Conservation (phyloP, 1,139 yeast genomes). For the Geotrichum carabidarum region DNA sequence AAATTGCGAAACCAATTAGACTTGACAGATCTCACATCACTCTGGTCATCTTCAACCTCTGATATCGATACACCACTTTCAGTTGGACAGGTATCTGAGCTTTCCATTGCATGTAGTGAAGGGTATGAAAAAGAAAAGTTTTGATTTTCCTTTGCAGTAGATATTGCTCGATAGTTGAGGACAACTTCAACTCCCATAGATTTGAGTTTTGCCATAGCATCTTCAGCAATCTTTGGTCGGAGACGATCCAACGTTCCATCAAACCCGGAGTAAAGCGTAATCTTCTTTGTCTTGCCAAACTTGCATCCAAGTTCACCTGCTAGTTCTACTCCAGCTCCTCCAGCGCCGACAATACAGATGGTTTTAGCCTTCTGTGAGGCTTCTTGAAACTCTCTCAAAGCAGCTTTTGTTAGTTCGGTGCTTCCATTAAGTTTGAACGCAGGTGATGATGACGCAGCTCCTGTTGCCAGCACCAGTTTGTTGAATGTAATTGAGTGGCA, state of each 20-base stretch:
- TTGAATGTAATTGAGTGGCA: conserved; percentile 9
- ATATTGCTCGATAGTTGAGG: conserved; percentile 11
- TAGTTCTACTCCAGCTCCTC: conserved; percentile 30
- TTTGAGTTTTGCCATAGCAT: conserved; percentile 8
- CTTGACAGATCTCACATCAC: background rate
- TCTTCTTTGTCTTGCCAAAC: conserved; percentile 22
- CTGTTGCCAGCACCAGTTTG: conserved; percentile 16
- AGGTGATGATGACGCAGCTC: conserved; percentile 15
- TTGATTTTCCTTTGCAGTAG: background rate
- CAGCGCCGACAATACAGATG: conserved; percentile 28
- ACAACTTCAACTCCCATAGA: conserved; percentile 12
- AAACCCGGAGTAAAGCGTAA: conserved; percentile 14
- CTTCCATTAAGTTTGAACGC: conserved; percentile 16
- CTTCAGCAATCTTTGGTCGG: conserved; percentile 3
- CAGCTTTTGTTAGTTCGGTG: conserved; percentile 2
- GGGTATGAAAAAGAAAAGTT: background rate
- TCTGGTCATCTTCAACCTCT: background rate
- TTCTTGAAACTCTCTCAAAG: conserved; percentile 1
- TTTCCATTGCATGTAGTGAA: background rate
- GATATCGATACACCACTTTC: background rate
- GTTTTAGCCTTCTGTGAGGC: conserved; percentile 16
- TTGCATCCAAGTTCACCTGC: conserved; percentile 27
- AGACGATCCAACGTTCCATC: conserved; percentile 8
- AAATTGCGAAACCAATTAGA: too few species aligned
- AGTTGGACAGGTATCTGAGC: background rate